Evolutionary conservation across 2,329 filamentous ascomycete species (phyloP), one percentile per base, ranked within the genome.

Genomic region (Thermoascus crustaceus): DNA sequence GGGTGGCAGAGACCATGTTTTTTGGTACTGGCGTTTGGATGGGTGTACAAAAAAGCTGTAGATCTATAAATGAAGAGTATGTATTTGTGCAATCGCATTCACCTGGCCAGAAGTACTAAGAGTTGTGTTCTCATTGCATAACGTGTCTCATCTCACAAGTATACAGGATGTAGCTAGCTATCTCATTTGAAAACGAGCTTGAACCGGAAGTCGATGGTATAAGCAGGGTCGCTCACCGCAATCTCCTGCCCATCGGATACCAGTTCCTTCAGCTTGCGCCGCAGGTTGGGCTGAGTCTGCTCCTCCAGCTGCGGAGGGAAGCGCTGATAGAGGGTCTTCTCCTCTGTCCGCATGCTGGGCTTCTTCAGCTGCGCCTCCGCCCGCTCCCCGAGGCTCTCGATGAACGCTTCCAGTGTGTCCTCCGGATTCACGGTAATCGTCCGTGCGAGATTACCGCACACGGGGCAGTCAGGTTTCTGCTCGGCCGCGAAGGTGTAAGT

Each of bases 401-500:
- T 75, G 39, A 96, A 84, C 20, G 93, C 85, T 47, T 82, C 75
- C 22, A 98, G 68, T 0, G 85, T 94, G 53, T 69, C 71, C 26
- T 76, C 72, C 0, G 81, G 74, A 50, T 87, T 75, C 16, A 93
- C 75, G 2, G 74, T 65, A 9, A 96, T 69, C 17, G 82, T 80
- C 34, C 85, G 82, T 3, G 91, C 79, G 39, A 85, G 65, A 35
- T 85, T 83, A 11, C 89, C 88, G 54, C 91, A 98, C 5, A 96
- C 91, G 2, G 91, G 87, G 46, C 91, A 98, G 61, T 96, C 91
- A 10, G 82, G 75, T 61, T 95, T 96, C 68, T 84, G 85, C 64
- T 95, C 82, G 53, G 94, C 87, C 53, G 87, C 81, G 59, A 96
- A 98, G 0, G 91, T 98, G 62, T 94, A 95, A 0, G 91, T 98